These are phyloP conservation scores for Flaveria robusta DNA, from an alignment of 129 eudicot genomes.

Conservation along the genomic window DNA sequence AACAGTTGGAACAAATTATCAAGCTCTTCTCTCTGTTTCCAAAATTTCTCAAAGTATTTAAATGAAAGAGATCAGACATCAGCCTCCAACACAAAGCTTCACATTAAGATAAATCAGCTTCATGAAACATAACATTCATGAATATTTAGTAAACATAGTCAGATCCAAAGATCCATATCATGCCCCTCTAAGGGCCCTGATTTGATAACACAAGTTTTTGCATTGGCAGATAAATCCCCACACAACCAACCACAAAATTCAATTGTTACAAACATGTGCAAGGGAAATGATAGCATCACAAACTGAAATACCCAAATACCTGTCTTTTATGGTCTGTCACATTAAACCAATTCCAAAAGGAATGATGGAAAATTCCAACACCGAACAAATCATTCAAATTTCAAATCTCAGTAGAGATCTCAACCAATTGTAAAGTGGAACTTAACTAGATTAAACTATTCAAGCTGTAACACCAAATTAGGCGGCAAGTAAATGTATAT, in stretches of 20 bases:
- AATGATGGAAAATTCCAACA: neutral
- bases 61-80: neutral
- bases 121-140: neutral
- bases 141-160: neutral
- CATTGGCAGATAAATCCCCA: neutral
- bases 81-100: slow-evolving; percentile 13
- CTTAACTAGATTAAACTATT: slow-evolving; percentile 2
- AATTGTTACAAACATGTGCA: neutral
- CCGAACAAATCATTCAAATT: slow-evolving; percentile 5
- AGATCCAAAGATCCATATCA: neutral
- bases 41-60: neutral
- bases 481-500: slow-evolving; percentile 4
- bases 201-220: neutral
- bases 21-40: neutral
- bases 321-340: neutral
- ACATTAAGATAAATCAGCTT: neutral
- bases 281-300: neutral
- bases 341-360: neutral
- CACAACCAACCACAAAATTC: slow-evolving; percentile 2
- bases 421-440: slow-evolving; percentile 1
- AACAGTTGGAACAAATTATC: neutral
- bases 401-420: slow-evolving; percentile 1
- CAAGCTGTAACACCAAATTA: neutral
- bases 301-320: neutral
- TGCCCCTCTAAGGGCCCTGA: neutral